phyloP scores from a whole-genome alignment of 805 yeast species.

The Brettanomyces sp. region DNA sequence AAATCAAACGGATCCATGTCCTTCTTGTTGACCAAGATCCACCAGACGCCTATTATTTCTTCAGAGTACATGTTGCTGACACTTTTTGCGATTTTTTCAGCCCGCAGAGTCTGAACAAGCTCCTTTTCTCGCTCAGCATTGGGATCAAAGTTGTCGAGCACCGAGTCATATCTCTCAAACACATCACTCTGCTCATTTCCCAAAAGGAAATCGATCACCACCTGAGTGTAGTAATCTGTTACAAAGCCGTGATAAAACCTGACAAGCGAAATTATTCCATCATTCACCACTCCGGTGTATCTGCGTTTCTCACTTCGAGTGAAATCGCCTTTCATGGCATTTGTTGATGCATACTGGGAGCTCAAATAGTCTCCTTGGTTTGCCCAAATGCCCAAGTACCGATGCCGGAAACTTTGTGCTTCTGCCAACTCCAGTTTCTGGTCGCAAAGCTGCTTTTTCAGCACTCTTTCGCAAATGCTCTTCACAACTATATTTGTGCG shows the following conservation, averaged over 20 bases:
- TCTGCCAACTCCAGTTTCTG: constrained; percentile 2
- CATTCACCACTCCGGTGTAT: constrained; percentile 32
- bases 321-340: constrained; percentile 42
- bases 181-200: constrained; percentile 25
- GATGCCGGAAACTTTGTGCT: constrained; percentile 11
- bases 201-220: constrained; percentile 31
- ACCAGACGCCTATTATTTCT: constrained; percentile 24
- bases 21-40: constrained; percentile 17
- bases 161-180: constrained; percentile 33
- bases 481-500: constrained; percentile 48
- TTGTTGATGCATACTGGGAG: constrained; percentile 51
- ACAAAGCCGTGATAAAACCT: constrained; percentile 35
- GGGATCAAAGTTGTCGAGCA: constrained; percentile 24
- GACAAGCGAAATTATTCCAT: constrained; percentile 31
- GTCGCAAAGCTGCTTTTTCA: constrained; percentile 18
- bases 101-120: constrained; percentile 11
- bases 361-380: constrained; percentile 63
- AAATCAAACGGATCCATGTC: constrained; percentile 7
- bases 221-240: constrained; percentile 36
- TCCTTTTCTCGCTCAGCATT: constrained; percentile 12
- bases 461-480: constrained; percentile 22
- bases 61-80: constrained; percentile 8
- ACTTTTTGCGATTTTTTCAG: not conserved
- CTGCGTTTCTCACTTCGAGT: constrained; percentile 34
- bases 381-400: constrained; percentile 43